Conservation (phyloP, 177 flowering plant species). For the Vitis hybrid region DNA sequence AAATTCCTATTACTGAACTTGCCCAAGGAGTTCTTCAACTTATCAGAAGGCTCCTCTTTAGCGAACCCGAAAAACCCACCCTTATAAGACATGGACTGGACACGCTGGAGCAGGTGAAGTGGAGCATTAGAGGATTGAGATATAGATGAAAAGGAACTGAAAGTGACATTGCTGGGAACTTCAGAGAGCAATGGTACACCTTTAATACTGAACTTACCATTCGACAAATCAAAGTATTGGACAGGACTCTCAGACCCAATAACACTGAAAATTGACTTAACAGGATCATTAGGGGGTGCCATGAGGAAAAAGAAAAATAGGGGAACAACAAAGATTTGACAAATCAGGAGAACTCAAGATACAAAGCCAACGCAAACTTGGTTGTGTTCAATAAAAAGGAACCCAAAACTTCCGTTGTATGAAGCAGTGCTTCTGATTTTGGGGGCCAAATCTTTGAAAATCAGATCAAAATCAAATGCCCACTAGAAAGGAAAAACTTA, state of each 20-base stretch:
- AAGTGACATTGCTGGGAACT: constrained; percentile 66
- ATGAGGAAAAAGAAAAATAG: constrained; percentile 25
- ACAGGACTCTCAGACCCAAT: constrained; percentile 11
- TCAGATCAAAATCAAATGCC: not conserved
- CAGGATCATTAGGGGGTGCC: constrained; percentile 42
- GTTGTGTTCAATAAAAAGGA: constrained; percentile 8
- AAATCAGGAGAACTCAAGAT: not conserved
- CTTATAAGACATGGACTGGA: constrained; percentile 37
- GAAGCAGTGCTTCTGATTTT: not conserved
- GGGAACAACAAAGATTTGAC: not conserved
- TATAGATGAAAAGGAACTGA: constrained; percentile 40
- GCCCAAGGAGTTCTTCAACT: constrained; percentile 61
- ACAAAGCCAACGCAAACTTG: not conserved
- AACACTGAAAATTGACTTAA: constrained; percentile 9
- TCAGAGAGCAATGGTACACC: constrained; percentile 62
- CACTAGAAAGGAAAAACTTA: too few relatives aligned
- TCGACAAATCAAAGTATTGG: constrained; percentile 36
- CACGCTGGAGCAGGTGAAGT: constrained; percentile 40
- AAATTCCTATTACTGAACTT: constrained; percentile 55
- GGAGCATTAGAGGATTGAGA: constrained; percentile 51
- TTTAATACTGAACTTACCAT: constrained; percentile 48
- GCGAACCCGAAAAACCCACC: constrained; percentile 77
- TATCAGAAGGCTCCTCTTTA: constrained; percentile 41
- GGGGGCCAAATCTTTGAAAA: not conserved
- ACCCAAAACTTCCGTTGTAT: not conserved